Conservation (phyloP, 345 rosid species). For the Noccaea bulbosa region DNA sequence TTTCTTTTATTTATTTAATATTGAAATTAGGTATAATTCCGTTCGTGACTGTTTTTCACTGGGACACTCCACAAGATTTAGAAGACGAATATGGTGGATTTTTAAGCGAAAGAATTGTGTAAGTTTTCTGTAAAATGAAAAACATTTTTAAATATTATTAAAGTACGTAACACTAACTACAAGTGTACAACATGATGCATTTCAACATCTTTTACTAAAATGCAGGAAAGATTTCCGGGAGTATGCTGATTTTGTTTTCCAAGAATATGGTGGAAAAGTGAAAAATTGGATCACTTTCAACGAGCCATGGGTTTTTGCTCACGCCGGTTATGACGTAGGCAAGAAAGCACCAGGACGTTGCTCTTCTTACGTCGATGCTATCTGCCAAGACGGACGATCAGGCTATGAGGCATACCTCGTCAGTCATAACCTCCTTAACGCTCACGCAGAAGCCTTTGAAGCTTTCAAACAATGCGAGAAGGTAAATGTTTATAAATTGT, state of each 20-base stretch:
- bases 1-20: not conserved
- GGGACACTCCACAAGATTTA: not conserved
- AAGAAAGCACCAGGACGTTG: slow-evolving; percentile 18
- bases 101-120: no score
- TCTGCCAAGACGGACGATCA: not conserved
- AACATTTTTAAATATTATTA: no score
- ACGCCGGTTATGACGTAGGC: slow-evolving; percentile 6
- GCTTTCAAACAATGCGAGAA: slow-evolving; percentile 1
- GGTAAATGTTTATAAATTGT: not conserved
- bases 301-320: no score
- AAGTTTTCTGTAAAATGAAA: no score
- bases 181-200: no score
- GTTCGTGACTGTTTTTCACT: not conserved
- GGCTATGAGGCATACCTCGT: slow-evolving; percentile 11
- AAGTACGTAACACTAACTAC: no score
- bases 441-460: slow-evolving; percentile 13
- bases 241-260: no score
- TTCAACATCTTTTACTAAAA: no score
- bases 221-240: no score
- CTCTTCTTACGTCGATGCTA: not conserved
- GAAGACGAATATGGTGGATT: no score
- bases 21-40: not conserved
- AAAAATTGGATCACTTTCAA: no score
- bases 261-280: no score
- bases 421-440: slow-evolving; percentile 9